A percentile compares a stretch with the other conserved stretches of the same genome.
Conservation (phyloP, 257 asterid genomes). For the Cruciata laevipes region DNA sequence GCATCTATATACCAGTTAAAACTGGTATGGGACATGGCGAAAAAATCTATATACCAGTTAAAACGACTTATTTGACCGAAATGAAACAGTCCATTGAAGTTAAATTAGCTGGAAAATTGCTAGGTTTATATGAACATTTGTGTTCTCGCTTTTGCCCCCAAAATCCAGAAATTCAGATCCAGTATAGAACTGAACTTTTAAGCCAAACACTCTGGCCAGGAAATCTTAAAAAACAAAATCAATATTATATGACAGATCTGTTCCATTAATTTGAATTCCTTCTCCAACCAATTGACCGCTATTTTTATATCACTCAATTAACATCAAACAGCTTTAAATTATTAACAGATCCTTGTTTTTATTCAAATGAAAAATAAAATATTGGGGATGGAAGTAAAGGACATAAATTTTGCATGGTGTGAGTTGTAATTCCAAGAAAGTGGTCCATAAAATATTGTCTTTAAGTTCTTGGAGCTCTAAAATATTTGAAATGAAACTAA, state of each 20-base stretch:
- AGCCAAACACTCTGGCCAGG: not conserved
- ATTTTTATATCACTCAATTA: not conserved
- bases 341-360: not conserved
- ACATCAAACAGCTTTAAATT: not conserved
- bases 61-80: too few species aligned
- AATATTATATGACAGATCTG: constrained; percentile 1
- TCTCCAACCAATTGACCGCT: not conserved
- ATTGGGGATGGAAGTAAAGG: not conserved
- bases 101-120: too few species aligned
- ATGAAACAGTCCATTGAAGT: too few species aligned
- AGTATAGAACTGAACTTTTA: not conserved
- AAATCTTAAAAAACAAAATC: not conserved
- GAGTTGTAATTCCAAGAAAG: constrained; percentile 12
- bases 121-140: too few species aligned
- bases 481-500: constrained; percentile 8
- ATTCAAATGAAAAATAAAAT: not conserved
- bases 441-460: constrained; percentile 13
- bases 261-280: constrained; percentile 1
- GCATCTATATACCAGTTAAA: too few species aligned
- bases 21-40: too few species aligned
- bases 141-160: not conserved
- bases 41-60: too few species aligned
- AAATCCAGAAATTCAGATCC: not conserved
- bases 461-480: not conserved
- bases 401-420: constrained; percentile 4